phyloP scores from a whole-genome alignment of 1,284 basidiomycete genomes.

The Heterobasidion annosum region DNA sequence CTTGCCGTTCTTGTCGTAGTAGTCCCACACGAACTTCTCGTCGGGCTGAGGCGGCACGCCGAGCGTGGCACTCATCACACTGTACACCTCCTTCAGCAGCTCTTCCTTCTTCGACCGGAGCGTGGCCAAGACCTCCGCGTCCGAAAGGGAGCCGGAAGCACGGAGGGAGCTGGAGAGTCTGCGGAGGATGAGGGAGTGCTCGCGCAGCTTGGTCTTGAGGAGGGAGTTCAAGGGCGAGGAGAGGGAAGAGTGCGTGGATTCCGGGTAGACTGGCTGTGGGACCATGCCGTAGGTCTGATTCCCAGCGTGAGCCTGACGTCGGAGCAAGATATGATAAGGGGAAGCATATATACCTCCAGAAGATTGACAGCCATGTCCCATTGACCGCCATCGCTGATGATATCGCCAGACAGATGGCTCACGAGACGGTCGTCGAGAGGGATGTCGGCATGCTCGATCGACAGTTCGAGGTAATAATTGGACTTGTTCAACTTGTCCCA shows the following conservation, averaged over 20 bases:
- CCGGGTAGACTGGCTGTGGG: constrained; percentile 78
- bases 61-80: constrained; percentile 79
- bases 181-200: constrained; percentile 81
- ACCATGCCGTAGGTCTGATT: constrained; percentile 72
- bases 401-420: constrained; percentile 65
- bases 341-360: constrained; percentile 42
- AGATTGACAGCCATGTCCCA: constrained; percentile 95
- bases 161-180: constrained; percentile 44
- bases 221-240: constrained; percentile 70
- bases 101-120: constrained; percentile 77
- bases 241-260: constrained; percentile 76
- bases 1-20: constrained; percentile 78
- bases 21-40: constrained; percentile 80
- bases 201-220: constrained; percentile 85
- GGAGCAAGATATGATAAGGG: background rate
- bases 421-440: constrained; percentile 81
- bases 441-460: constrained; percentile 76
- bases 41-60: constrained; percentile 76
- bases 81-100: constrained; percentile 80
- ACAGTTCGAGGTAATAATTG: constrained; percentile 89
- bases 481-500: constrained; percentile 94
- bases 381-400: constrained; percentile 89
- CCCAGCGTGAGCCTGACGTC: background rate
- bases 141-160: constrained; percentile 29
- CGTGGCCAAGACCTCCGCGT: constrained; percentile 34